phyloP scores from a whole-genome alignment of 2,329 filamentous ascomycete species.

The Fusarium nodosum region DNA sequence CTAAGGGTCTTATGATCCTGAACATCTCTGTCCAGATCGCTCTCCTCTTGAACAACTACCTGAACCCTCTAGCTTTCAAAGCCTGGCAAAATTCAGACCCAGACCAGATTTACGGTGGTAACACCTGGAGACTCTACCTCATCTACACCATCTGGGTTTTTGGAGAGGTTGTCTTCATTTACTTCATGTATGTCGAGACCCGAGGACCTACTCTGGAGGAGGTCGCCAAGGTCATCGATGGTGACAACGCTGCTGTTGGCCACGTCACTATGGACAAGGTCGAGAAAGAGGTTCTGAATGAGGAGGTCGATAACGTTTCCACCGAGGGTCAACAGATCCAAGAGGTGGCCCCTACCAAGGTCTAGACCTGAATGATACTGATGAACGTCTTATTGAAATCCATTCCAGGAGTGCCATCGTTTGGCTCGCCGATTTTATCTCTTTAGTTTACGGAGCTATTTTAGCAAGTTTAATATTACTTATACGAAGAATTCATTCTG shows the following conservation, averaged over 20 bases:
- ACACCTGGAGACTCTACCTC: constrained; percentile 75
- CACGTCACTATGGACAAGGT: constrained; percentile 67
- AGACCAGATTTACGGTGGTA: constrained; percentile 62
- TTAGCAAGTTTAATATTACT: constrained; percentile 20
- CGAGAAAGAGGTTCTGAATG: constrained; percentile 61
- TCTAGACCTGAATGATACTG: not conserved
- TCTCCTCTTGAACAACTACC: constrained; percentile 71
- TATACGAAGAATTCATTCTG: not conserved
- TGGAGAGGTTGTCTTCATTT: constrained; percentile 71
- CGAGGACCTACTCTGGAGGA: constrained; percentile 76
- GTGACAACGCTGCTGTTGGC: constrained; percentile 67
- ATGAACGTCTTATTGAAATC: not conserved
- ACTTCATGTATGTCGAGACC: constrained; percentile 78
- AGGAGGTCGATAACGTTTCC: constrained; percentile 13
- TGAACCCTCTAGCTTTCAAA: constrained; percentile 1
- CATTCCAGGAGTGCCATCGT: too few species aligned
- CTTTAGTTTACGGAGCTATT: not conserved
- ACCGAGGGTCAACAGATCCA: constrained; percentile 23
- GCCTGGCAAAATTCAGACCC: not conserved
- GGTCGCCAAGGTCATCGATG: constrained; percentile 75
- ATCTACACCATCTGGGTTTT: constrained; percentile 75
- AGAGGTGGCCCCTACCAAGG: constrained; percentile 14
- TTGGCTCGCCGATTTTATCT: not conserved
- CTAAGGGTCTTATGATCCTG: constrained; percentile 73
- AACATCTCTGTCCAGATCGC: constrained; percentile 73